phyloP scores from a whole-genome alignment of 1,284 basidiomycete genomes.

The Naganishia sp. region DNA sequence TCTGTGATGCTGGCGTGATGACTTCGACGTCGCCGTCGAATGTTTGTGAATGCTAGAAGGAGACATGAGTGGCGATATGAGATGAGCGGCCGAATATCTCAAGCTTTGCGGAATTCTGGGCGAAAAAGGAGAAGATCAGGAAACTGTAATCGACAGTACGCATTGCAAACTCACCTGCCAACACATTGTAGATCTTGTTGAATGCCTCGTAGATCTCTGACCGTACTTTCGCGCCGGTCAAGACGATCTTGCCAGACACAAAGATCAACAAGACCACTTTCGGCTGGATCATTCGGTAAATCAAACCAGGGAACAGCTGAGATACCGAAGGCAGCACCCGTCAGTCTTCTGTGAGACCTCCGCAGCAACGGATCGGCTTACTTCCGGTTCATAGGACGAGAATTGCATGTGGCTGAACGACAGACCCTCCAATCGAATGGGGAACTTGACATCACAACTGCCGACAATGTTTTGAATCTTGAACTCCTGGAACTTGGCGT shows the following conservation, averaged over 20 bases:
- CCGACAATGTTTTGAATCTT: conserved; percentile 99
- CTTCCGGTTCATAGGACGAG: conserved; percentile 96
- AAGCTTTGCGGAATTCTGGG: conserved; percentile 24
- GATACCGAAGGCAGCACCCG: neutral
- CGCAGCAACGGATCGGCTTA: conserved; percentile 49
- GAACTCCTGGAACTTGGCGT: conserved; percentile 99
- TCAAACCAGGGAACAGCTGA: conserved; percentile 95
- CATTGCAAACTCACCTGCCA: conserved; percentile 54
- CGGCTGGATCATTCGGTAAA: conserved; percentile 99
- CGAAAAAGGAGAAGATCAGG: neutral
- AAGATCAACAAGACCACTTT: conserved; percentile 99
- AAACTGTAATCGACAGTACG: too few species aligned
- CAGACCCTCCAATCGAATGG: conserved; percentile 95
- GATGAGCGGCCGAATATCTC: neutral
- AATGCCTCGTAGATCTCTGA: conserved; percentile 99
- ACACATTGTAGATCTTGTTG: conserved; percentile 96
- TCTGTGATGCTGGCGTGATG: conserved; percentile 21
- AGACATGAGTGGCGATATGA: too few species aligned
- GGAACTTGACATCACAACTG: conserved; percentile 98
- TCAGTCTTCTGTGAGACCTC: neutral
- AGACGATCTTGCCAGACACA: conserved; percentile 97
- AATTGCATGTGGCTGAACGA: conserved; percentile 98
- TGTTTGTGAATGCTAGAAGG: too few species aligned
- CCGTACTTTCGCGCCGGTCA: conserved; percentile 98
- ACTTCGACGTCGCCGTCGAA: too few species aligned